Evolutionary conservation across 768 basidiomycete genomes (phyloP), one percentile per base, ranked within the genome.

Genomic region (Pulveroboletus ravenelii): DNA sequence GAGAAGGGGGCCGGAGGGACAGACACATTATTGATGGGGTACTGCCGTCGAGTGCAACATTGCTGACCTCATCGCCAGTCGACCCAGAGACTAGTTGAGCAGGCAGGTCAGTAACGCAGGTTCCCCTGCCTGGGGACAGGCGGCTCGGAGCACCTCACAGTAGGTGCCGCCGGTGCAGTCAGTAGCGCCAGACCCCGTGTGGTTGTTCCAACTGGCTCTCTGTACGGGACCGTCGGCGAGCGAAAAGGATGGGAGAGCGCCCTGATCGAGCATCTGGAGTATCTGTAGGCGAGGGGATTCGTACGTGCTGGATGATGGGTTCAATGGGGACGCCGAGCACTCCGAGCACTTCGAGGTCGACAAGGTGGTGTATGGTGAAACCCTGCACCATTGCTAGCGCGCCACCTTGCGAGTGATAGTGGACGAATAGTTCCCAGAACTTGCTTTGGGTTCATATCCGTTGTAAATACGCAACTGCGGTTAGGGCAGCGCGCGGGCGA

Each of bases 401-500:
- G 43, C 20, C 34, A 25, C 42, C 17, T 17, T 48, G 7, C 45
- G 40, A 6, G 23, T 4, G 13, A 3, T 10, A 14, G 39, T 23
- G 1, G 38, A 23, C 5, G 32, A 29, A 15, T 27, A 34, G 10
- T 3, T 27, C 10, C 6, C 10, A 13, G 46, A 36, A 9, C 8
- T 31, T 10, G 25, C 25, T 14, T 55, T 62, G 1, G 58, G 62
- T n/a, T 40, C 41, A 17, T 64, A 53, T 5, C 23, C 5, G 5
- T 23, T 23, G 23, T 3, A 23, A 23, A 23, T 23, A 23, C 23
- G 5, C 2, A 23, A 23, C 23, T 23, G 23, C 3, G 23, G 23
- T 23, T 23, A 23, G 23, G 23, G 23, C 23, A 23, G 23, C 23
- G 5, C 5, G 25, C 25, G 6, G 25, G 25, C 6, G 25, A 27